Conservation (phyloP, 805 yeast genomes). For the Starmerella vitae region DNA sequence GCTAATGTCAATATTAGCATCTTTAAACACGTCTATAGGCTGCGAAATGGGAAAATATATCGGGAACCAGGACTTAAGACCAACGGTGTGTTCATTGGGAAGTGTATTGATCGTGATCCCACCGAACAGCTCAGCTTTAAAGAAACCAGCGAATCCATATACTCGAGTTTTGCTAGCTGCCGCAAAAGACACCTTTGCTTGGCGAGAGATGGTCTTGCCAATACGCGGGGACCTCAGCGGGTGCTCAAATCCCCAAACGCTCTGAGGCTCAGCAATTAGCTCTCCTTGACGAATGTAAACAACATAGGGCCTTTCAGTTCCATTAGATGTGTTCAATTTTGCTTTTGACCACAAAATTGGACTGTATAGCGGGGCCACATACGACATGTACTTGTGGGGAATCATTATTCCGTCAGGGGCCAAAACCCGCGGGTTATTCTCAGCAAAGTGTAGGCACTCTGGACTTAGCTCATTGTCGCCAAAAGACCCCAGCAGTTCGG, state of each 20-base stretch:
- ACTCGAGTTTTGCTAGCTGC: constrained; percentile 40
- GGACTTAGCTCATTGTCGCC: constrained; percentile 89
- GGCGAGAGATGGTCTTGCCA: constrained; percentile 7
- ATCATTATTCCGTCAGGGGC: constrained; percentile 43
- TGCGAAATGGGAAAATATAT: constrained; percentile 45
- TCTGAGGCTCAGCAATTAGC: constrained; percentile 34
- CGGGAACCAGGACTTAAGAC: constrained; percentile 56
- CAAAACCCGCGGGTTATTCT: constrained; percentile 26
- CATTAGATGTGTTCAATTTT: constrained; percentile 1
- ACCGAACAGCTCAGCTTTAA: constrained; percentile 54
- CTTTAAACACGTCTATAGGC: constrained; percentile 41
- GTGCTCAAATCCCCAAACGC: constrained; percentile 51
- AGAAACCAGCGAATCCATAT: constrained; percentile 67
- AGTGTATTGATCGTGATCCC: constrained; percentile 42
- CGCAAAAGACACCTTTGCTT: constrained; percentile 31
- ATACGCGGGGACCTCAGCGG: constrained; percentile 26
- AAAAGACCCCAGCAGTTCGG: constrained; percentile 79
- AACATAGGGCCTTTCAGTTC: constrained; percentile 33
- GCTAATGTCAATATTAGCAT: constrained; percentile 40
- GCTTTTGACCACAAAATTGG: constrained; percentile 35
- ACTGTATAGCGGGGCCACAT: constrained; percentile 52
- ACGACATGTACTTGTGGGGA: constrained; percentile 47
- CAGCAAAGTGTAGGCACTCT: constrained; percentile 45
- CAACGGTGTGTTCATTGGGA: constrained; percentile 32
- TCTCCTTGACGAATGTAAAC: constrained; percentile 32